Percentiles rank a stretch among this genome's conserved stretches.
Conservation (phyloP, 768 basidiomycete genomes). For the Pisolithus marmoratus region DNA sequence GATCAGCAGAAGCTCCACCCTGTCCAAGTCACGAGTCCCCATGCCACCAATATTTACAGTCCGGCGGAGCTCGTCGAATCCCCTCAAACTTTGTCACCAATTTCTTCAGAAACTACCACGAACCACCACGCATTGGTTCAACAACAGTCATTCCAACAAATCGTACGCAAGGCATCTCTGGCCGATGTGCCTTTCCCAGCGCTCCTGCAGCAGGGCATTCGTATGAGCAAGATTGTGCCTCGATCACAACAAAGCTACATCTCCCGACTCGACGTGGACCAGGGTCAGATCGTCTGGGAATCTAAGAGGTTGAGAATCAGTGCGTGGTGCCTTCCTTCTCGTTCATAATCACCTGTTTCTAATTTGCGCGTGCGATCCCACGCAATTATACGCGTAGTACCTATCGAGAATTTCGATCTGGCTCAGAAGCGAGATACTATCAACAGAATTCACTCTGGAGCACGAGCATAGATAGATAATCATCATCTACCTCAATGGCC, state of each 20-base stretch:
- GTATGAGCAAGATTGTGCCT: constrained; percentile 79
- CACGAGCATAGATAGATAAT: constrained; percentile 77
- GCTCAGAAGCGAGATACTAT: constrained; percentile 64
- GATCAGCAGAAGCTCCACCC: constrained; percentile 19
- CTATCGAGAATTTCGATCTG: constrained; percentile 84
- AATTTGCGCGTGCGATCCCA: not conserved
- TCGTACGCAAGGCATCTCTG: constrained; percentile 3
- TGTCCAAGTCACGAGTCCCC: not conserved
- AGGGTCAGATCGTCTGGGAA: constrained; percentile 75
- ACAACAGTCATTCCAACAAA: not conserved
- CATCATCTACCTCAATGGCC: constrained; percentile 73
- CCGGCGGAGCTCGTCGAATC: not conserved
- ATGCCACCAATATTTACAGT: not conserved
- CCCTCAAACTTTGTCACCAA: not conserved
- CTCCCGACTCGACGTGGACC: constrained; percentile 73
- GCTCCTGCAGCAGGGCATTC: constrained; percentile 54
- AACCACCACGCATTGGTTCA: no score
- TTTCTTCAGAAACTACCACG: no score
- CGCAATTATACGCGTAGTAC: constrained; percentile 48
- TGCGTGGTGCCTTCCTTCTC: constrained; percentile 30
- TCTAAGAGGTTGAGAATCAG: constrained; percentile 65
- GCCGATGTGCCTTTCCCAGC: constrained; percentile 50
- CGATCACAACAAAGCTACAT: constrained; percentile 68
- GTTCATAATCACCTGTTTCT: not conserved
- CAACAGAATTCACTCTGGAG: constrained; percentile 56